These are phyloP conservation scores for Aspergillaceae sp. DNA, from an alignment of 2,329 filamentous ascomycete species.

Conservation along the genomic window DNA sequence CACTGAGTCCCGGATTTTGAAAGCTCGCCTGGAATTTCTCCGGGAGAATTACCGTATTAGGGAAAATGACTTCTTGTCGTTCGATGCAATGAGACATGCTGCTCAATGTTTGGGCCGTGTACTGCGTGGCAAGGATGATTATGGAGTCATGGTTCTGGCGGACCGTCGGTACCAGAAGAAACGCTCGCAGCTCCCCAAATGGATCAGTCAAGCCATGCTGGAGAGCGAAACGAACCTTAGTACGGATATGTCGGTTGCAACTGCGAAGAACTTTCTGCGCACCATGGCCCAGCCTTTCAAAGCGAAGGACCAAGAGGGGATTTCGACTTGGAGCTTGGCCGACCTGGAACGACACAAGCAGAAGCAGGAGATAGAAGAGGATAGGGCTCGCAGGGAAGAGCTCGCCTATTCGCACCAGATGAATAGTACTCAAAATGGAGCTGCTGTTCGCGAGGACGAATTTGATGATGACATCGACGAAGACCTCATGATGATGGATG, in stretches of 20 bases:
- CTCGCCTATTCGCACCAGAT: slow-evolving; percentile 19
- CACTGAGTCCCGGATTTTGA: slow-evolving; percentile 93
- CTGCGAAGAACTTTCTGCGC: slow-evolving; percentile 78
- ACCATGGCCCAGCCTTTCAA: slow-evolving; percentile 89
- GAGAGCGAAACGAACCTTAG: slow-evolving; percentile 84
- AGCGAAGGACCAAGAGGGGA: slow-evolving; percentile 74
- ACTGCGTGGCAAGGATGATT: slow-evolving; percentile 92
- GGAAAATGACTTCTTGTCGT: slow-evolving; percentile 95
- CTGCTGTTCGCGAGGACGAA: slow-evolving; percentile 22
- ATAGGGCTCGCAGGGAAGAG: slow-evolving; percentile 54
- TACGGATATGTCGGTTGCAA: slow-evolving; percentile 88
- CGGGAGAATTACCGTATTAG: slow-evolving; percentile 93
- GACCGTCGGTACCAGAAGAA: slow-evolving; percentile 93
- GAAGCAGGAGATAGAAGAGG: slow-evolving; percentile 64
- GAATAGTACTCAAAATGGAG: slow-evolving; percentile 16
- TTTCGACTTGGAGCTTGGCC: slow-evolving; percentile 79
- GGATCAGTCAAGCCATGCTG: slow-evolving; percentile 83
- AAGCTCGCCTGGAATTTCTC: slow-evolving; percentile 91
- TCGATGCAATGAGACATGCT: slow-evolving; percentile 98
- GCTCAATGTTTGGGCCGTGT: slow-evolving; percentile 94
- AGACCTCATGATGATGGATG: slow-evolving; percentile 35
- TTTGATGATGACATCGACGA: slow-evolving; percentile 38
- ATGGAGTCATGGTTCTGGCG: slow-evolving; percentile 98
- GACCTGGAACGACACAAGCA: slow-evolving; percentile 62
- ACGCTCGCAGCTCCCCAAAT: slow-evolving; percentile 80